A percentile compares a stretch with the other conserved stretches of the same genome.
Conservation (phyloP, 2,329 filamentous ascomycete species). For the Karstenula rhodostoma region DNA sequence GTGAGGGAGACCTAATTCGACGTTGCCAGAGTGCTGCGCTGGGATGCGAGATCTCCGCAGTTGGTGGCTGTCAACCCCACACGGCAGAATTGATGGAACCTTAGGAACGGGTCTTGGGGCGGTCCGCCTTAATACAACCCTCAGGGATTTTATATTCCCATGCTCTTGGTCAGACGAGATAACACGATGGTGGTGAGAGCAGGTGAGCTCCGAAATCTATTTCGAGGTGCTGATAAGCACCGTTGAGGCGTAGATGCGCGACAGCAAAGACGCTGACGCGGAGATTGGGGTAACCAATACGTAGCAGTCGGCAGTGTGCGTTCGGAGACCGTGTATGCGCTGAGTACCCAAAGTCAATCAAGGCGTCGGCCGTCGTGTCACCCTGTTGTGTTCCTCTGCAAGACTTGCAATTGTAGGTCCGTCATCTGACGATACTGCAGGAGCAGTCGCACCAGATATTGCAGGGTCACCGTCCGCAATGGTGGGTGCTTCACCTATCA, state of each 20-base stretch:
- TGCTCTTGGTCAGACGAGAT: conserved; percentile 21
- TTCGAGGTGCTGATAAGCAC: conserved; percentile 29
- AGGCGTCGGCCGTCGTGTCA: conserved; percentile 32
- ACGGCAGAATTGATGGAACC: conserved; percentile 32
- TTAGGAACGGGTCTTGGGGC: conserved; percentile 27
- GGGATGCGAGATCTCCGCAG: conserved; percentile 20
- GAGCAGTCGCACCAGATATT: conserved; percentile 24
- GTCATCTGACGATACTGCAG: conserved; percentile 21
- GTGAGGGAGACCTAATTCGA: conserved; percentile 18
- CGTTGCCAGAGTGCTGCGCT: conserved; percentile 15
- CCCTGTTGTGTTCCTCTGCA: conserved; percentile 33
- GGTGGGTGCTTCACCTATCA: conserved; percentile 42
- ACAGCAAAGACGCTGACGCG: conserved; percentile 12
- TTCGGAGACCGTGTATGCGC: conserved; percentile 17
- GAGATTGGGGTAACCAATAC: conserved; percentile 17
- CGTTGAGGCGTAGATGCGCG: conserved; percentile 20
- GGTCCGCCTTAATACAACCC: conserved; percentile 21
- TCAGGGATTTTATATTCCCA: conserved; percentile 22
- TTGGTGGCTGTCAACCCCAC: conserved; percentile 27
- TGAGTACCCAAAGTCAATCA: conserved; percentile 20
- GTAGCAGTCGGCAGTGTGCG: conserved; percentile 16
- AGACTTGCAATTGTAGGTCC: conserved; percentile 22
- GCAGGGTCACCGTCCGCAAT: conserved; percentile 21
- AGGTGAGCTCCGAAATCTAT: conserved; percentile 19
- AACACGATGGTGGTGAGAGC: conserved; percentile 13